Evolutionary conservation across 2,329 filamentous ascomycete genomes (phyloP).

Genomic region (Aureobasidium musti): DNA sequence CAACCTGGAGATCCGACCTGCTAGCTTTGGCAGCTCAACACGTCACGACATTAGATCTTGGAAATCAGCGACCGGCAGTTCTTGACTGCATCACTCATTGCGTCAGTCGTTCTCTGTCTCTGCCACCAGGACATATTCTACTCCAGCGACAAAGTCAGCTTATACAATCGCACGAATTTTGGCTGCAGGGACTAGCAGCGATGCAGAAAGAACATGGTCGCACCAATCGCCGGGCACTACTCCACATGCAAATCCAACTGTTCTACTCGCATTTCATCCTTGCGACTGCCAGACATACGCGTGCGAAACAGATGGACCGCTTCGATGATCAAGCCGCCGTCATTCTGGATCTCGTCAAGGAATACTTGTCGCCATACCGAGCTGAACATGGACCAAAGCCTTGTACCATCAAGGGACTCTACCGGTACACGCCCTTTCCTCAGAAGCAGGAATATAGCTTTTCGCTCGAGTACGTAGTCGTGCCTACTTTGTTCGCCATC

Average conservation of each 20-base stretch:
- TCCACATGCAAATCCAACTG: conserved; percentile 8
- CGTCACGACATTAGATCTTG: not conserved
- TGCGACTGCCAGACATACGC: not conserved
- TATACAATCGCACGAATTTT: not conserved
- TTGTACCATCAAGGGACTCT: too few species aligned
- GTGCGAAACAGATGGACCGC: not conserved
- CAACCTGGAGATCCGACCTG: conserved; percentile 3
- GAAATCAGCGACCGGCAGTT: not conserved
- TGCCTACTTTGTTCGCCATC: not conserved
- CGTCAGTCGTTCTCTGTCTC: not conserved
- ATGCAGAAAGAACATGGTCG: not conserved
- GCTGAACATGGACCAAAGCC: not conserved
- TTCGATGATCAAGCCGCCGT: not conserved
- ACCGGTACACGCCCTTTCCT: conserved; percentile 5
- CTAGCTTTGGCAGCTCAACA: not conserved
- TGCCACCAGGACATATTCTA: not conserved
- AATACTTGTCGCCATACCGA: not conserved
- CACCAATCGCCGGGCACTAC: not conserved
- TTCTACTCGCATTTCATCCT: conserved; percentile 7
- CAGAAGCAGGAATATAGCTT: not conserved
- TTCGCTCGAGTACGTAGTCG: not conserved
- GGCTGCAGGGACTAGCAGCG: not conserved
- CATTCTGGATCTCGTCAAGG: not conserved
- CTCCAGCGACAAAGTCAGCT: not conserved
- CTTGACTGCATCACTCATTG: not conserved